phyloP scores from a whole-genome alignment of 2,329 filamentous ascomycete species.

The Alternaria arborescens region DNA sequence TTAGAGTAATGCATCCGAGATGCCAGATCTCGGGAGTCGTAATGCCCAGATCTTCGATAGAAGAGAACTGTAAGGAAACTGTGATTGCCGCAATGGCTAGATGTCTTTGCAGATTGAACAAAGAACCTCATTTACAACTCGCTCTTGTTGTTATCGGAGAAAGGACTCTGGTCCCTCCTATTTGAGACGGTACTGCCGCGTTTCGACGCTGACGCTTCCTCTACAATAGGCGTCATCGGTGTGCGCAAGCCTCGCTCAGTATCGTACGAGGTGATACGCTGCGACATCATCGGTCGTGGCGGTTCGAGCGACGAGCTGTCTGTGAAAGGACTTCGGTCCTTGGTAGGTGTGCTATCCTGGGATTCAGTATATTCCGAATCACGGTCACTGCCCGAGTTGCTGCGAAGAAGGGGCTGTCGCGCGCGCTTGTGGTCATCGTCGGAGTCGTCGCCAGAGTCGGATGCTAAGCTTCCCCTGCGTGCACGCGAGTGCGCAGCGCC shows the following conservation, averaged over 20 bases:
- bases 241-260: constrained; percentile 37
- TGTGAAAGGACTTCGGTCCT: constrained; percentile 45
- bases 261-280: constrained; percentile 44
- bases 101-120: constrained; percentile 3
- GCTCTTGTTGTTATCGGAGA: constrained; percentile 45
- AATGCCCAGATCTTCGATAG: constrained; percentile 6
- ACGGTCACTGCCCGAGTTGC: constrained; percentile 33
- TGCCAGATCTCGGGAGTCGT: constrained; percentile 14
- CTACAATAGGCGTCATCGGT: constrained; percentile 57
- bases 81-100: constrained; percentile 15
- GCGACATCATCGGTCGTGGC: constrained; percentile 33
- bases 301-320: constrained; percentile 40
- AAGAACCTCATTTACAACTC: constrained; percentile 28
- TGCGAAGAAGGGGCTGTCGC: constrained; percentile 41
- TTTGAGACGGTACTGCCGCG: constrained; percentile 39
- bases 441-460: constrained; percentile 39
- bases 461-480: constrained; percentile 40
- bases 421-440: constrained; percentile 48
- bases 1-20: constrained; percentile 14
- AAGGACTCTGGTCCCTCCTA: constrained; percentile 45
- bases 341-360: constrained; percentile 45
- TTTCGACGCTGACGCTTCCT: constrained; percentile 55
- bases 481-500: constrained; percentile 45
- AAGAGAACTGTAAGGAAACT: constrained; percentile 11
- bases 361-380: constrained; percentile 48